These are phyloP conservation scores for Henckelia pumila DNA, from an alignment of 257 asterid species.

Conservation along the genomic window DNA sequence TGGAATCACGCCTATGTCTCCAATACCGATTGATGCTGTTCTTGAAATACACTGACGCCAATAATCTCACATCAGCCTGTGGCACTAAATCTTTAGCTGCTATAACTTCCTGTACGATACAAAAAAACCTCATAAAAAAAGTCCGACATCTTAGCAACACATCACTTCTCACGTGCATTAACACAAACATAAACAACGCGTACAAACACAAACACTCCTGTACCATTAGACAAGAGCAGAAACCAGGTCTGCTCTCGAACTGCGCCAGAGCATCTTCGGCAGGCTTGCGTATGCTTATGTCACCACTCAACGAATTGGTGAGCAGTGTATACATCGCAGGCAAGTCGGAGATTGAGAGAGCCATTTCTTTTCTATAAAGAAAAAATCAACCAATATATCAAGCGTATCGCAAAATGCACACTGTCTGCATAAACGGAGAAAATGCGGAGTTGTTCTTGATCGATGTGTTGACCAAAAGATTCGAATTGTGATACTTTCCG, in stretches of 20 bases:
- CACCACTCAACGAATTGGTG: constrained; percentile 70
- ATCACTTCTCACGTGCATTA: constrained; percentile 7
- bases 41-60: constrained; percentile 92
- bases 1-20: constrained; percentile 79
- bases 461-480: constrained; percentile 32
- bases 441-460: constrained; percentile 31
- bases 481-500: constrained; percentile 15
- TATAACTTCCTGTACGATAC: constrained; percentile 71
- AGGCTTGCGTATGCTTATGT: constrained; percentile 74
- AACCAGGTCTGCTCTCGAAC: constrained; percentile 86
- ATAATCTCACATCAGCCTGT: constrained; percentile 74
- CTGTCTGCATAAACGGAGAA: constrained; percentile 7
- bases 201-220: constrained; percentile 17
- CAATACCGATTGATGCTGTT: constrained; percentile 79
- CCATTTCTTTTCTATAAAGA: constrained; percentile 41
- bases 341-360: constrained; percentile 81
- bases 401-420: constrained; percentile 2
- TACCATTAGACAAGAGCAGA: constrained; percentile 97
- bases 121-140: constrained; percentile 23
- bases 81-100: constrained; percentile 64
- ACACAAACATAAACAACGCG: constrained; percentile 8
- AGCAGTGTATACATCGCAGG: constrained; percentile 78
- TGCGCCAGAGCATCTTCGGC: constrained; percentile 83
- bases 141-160: constrained; percentile 16
- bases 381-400: constrained; percentile 1